Evolutionary conservation across 2,329 filamentous ascomycete species (phyloP), one percentile per base, ranked within the genome.

Genomic region (Xylariales sp.): DNA sequence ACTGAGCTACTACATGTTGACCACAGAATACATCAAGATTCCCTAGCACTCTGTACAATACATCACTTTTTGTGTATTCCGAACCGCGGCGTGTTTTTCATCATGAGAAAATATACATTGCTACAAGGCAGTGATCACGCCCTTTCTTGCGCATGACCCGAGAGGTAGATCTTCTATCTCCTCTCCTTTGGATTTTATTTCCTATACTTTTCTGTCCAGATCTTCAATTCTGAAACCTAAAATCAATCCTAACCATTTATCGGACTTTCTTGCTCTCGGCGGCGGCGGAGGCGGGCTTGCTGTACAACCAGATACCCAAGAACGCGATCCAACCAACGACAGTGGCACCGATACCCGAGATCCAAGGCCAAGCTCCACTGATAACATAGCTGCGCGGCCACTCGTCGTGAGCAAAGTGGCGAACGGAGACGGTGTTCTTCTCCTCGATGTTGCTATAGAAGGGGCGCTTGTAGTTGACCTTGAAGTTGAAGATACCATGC

Each of bases 401-500:
- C 71, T 98, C 93, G 61, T 98, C 83, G 71, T 98, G 93, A 6
- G 93, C 93, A 66, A 95, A 93, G 70, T 98, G 93, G 32, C 93
- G 80, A 21, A 98, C 88, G 1, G 90, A 95, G 37, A 97, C 90
- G 16, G 91, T 93, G 52, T 83, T 78, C 79, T 97, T 97, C 71
- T 96, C 89, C 59, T 96, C 90, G 37, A 98, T 61, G 60, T 82
- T 85, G 54, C 81, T 93, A 51, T 95, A 67, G 72, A 96, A 95
- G 2, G 91, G 89, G 6, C 93, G 82, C 73, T 95, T 95, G 76
- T 97, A 96, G 74, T 96, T 95, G 63, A 97, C 76, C 59, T 83
- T 81, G 76, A 98, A 97, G 69, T 95, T 95, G 76, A 97, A 98
- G 66, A 98, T 96, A 59, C 93, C 93, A 69, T 98, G 93, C 66